Conservation (phyloP, 1,284 basidiomycete genomes). For the Apiotrichum domesticum region DNA sequence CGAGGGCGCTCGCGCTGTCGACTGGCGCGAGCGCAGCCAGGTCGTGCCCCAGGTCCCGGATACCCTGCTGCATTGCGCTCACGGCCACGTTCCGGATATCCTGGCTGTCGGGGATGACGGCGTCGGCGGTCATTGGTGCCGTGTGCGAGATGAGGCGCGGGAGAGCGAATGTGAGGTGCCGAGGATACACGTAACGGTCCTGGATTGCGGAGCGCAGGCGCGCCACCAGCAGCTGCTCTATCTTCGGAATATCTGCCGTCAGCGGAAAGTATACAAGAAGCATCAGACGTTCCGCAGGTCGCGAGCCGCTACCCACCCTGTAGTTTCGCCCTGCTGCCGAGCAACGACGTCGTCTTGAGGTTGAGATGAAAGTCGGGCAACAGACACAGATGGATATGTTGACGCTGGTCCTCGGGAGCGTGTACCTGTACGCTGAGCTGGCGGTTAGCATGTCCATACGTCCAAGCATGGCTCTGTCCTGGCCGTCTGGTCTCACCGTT, state of each 20-base stretch:
- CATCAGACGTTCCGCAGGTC: too few relatives aligned
- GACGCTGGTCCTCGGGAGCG: slow-evolving; percentile 34
- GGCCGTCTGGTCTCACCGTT: slow-evolving; percentile 40
- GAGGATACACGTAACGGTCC: slow-evolving; percentile 52
- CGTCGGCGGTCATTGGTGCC: neutral
- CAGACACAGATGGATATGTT: slow-evolving; percentile 51
- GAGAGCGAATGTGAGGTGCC: slow-evolving; percentile 47
- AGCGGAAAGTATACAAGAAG: neutral
- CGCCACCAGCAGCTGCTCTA: slow-evolving; percentile 54
- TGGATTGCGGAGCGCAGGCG: slow-evolving; percentile 51
- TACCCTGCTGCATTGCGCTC: slow-evolving; percentile 8
- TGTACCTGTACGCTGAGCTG: slow-evolving; percentile 41
- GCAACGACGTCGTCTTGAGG: slow-evolving; percentile 51
- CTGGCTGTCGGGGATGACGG: slow-evolving; percentile 7
- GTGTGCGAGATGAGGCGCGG: slow-evolving; percentile 42
- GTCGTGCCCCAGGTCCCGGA: slow-evolving; percentile 10
- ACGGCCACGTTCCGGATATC: slow-evolving; percentile 11
- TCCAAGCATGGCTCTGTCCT: neutral
- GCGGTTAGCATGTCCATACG: slow-evolving; percentile 5
- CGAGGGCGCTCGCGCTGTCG: slow-evolving; percentile 9
- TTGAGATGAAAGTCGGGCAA: slow-evolving; percentile 55
- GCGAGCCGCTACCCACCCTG: slow-evolving; percentile 38
- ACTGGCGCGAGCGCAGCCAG: slow-evolving; percentile 9
- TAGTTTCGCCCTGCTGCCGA: slow-evolving; percentile 54
- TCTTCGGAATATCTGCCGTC: slow-evolving; percentile 53